phyloP scores from a whole-genome alignment of 768 basidiomycete genomes.

The Lanmaoa rubissima region DNA sequence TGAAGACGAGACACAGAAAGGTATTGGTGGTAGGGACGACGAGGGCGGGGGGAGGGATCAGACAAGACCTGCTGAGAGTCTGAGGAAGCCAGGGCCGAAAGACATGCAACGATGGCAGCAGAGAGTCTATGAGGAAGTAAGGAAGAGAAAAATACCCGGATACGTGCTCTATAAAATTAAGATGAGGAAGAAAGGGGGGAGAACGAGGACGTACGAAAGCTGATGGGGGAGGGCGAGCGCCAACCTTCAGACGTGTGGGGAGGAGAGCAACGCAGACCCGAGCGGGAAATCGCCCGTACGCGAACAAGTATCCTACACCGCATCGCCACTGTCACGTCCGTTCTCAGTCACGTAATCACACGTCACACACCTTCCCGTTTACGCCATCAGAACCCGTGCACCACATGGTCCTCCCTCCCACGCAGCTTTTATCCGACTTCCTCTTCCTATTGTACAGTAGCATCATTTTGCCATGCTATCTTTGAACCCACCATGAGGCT shows the following conservation, averaged over 20 bases:
- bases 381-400: constrained; percentile 3
- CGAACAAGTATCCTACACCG: not conserved
- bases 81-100: constrained; percentile 28
- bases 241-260: constrained; percentile 24
- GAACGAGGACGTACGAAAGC: constrained; percentile 25
- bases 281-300: constrained; percentile 11
- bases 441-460: too few relatives aligned
- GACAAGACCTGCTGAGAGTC: constrained; percentile 49
- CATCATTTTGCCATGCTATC: not conserved
- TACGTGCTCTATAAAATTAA: constrained; percentile 3
- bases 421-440: too few relatives aligned
- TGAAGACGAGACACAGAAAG: constrained; percentile 29
- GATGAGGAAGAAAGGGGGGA: constrained; percentile 1
- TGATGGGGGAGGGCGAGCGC: not conserved
- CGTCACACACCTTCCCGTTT: constrained; percentile 9
- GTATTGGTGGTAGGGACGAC: constrained; percentile 33
- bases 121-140: constrained; percentile 4
- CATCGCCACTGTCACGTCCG: constrained; percentile 2
- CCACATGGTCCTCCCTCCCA: constrained; percentile 12
- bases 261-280: constrained; percentile 27
- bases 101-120: constrained; percentile 26
- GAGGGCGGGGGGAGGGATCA: constrained; percentile 37
- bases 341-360: constrained; percentile 2
- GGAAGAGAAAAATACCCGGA: not conserved
- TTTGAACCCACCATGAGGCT: constrained; percentile 1